These are phyloP conservation scores for Austroboletus novae-zelandiae DNA, from an alignment of 1,284 basidiomycete genomes.

Conservation along the genomic window DNA sequence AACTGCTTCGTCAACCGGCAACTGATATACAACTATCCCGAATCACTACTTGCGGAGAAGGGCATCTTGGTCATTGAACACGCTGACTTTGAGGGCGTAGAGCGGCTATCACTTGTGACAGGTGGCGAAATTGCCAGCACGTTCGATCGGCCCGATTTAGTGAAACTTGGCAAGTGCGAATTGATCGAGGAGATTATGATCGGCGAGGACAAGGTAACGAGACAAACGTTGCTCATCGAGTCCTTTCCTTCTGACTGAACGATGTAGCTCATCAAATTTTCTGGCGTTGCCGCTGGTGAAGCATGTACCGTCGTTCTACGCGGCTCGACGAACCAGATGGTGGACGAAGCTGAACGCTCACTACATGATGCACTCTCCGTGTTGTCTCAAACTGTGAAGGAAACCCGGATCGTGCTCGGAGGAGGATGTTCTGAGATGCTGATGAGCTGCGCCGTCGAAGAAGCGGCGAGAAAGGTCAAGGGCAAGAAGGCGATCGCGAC, in stretches of 20 bases:
- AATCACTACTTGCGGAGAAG: conserved; percentile 88
- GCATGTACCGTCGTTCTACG: conserved; percentile 99
- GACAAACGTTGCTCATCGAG: conserved; percentile 10
- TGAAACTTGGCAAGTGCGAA: conserved; percentile 93
- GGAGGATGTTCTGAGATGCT: conserved; percentile 98
- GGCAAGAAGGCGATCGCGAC: conserved; percentile 97
- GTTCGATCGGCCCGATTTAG: conserved; percentile 91
- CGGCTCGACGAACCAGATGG: conserved; percentile 97
- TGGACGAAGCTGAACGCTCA: conserved; percentile 98
- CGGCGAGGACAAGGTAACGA: conserved; percentile 90
- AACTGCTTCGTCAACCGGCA: conserved; percentile 99
- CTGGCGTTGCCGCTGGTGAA: conserved; percentile 95
- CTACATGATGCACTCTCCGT: conserved; percentile 97
- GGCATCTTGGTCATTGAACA: conserved; percentile 98
- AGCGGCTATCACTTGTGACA: conserved; percentile 92
- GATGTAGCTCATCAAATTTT: conserved; percentile 94
- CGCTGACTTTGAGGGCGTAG: conserved; percentile 99
- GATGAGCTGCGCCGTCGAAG: conserved; percentile 94
- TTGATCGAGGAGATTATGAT: conserved; percentile 99
- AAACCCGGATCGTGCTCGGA: conserved; percentile 91
- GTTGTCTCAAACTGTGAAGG: conserved; percentile 96
- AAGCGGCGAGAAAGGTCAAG: conserved; percentile 78
- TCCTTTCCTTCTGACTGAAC: background rate
- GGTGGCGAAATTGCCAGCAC: conserved; percentile 98
- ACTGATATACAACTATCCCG: conserved; percentile 99